A percentile compares a stretch with the other conserved stretches of the same genome.
These are phyloP conservation scores for Ganoderma boninense DNA, from an alignment of 1,284 basidiomycete species.

Conservation along the genomic window DNA sequence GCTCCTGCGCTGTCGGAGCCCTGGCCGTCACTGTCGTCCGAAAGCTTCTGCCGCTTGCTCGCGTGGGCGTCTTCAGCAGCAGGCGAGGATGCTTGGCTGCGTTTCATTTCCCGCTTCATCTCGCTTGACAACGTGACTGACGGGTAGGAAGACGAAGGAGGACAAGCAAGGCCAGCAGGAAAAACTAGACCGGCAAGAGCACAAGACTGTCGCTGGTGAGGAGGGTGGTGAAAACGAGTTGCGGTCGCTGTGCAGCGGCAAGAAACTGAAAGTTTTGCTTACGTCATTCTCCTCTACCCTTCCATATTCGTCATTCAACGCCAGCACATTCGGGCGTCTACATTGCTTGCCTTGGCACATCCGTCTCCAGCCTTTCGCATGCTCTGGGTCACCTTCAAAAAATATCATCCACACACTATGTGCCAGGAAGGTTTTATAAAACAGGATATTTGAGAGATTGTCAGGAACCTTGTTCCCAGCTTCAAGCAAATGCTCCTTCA, in stretches of 20 bases:
- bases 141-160: background rate
- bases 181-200: background rate
- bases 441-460: background rate
- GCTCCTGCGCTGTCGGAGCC: slow-evolving; percentile 40
- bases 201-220: background rate
- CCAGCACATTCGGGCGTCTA: background rate
- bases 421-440: background rate
- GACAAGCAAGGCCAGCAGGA: background rate
- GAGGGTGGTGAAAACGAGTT: background rate
- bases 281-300: background rate
- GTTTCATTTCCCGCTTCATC: slow-evolving; percentile 27
- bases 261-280: background rate
- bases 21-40: slow-evolving; percentile 20
- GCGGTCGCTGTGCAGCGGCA: background rate
- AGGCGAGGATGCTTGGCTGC: slow-evolving; percentile 19
- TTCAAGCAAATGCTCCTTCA: background rate
- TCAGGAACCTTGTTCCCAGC: background rate
- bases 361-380: background rate
- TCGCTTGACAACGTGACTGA: too few species aligned
- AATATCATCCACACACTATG: background rate
- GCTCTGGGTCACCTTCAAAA: background rate
- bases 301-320: slow-evolving; percentile 8
- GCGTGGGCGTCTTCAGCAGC: slow-evolving; percentile 11
- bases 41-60: slow-evolving; percentile 24
- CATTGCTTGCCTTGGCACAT: background rate